These are phyloP conservation scores for Colletotrichum incanum DNA, from an alignment of 2,329 filamentous ascomycete species.

Conservation along the genomic window DNA sequence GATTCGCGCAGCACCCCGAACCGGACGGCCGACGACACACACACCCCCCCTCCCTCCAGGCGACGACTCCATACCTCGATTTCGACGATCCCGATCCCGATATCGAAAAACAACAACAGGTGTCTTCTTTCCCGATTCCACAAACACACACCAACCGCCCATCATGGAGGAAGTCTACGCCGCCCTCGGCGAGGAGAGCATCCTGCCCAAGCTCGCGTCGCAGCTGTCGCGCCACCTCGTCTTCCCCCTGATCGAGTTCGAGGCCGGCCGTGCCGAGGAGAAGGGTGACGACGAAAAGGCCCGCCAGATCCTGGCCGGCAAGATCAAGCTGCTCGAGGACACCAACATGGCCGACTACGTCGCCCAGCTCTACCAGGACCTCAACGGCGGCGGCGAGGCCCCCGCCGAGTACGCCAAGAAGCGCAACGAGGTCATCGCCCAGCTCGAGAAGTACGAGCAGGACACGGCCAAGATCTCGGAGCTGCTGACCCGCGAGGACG, in stretches of 20 bases:
- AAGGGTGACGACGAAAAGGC: conserved; percentile 72
- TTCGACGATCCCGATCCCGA: conserved; percentile 47
- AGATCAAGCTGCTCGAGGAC: conserved; percentile 94
- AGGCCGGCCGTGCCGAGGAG: conserved; percentile 85
- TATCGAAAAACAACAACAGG: background rate
- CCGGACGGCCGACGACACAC: conserved; percentile 22
- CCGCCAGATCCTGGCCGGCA: conserved; percentile 84
- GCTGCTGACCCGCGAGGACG: conserved; percentile 88
- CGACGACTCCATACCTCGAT: conserved; percentile 27
- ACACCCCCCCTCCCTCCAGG: conserved; percentile 6
- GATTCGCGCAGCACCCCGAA: conserved; percentile 36
- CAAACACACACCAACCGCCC: conserved; percentile 26
- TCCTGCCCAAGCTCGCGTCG: conserved; percentile 90
- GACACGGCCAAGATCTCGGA: conserved; percentile 91
- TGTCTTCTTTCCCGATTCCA: background rate
- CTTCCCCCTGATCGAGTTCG: conserved; percentile 96
- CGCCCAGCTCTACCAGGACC: conserved; percentile 89
- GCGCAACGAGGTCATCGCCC: conserved; percentile 88
- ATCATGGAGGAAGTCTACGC: conserved; percentile 45
- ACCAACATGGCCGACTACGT: conserved; percentile 99
- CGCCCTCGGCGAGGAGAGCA: conserved; percentile 56
- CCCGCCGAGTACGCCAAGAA: conserved; percentile 91
- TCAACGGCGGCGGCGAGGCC: conserved; percentile 83
- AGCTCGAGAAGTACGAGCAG: conserved; percentile 87
- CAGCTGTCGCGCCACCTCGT: conserved; percentile 97